Evolutionary conservation across 148 eudicot species (phyloP), one percentile per base, ranked within the genome.

Genomic region (Rhododendron henanense): DNA sequence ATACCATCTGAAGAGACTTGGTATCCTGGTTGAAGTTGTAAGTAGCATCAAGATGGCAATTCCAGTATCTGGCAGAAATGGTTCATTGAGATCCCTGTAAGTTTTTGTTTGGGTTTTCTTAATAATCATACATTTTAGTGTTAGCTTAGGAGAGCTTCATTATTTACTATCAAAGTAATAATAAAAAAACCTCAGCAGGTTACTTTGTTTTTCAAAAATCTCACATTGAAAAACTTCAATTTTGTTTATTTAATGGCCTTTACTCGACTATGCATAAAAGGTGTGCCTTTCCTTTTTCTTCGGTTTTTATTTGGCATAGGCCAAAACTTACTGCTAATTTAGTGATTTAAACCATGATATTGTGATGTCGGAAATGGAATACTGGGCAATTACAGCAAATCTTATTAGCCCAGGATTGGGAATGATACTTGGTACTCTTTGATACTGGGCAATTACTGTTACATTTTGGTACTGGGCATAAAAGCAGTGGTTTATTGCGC

Each of bases 1-100:
- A 86, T 94, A 92, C 82, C 96, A 94, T 87, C 85, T 94, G 18
- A 94, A 88, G 89, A 89, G 96, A 76, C 94, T 94, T 81, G 94
- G 94, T 57, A 89, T 94, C 10, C 85, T 81, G 7, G 91, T 89
- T 63, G 91, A 94, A 86, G 82, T 88, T 41, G 91, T 91, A 6
- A 48, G 85, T 87, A 90, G 88, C 88, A 89, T 92, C 73, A 80
- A 67, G 55, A 79, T 53, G 33, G 93, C 90, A 51, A 57, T 82
- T 83, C 85, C 90, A 37, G 37, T 82, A n/a, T 61, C 82, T 51
- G 88, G 92, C 16, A 88, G 84, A 50, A 77, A 83, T 83, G 90
- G 92, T 28, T 87, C 87, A 10, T 81, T 85, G 79, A 63, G 50
- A 51, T 85, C 91, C 18, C 84, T 76, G 94, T 93, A 87, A 90